A percentile compares a stretch with the other conserved stretches of the same genome.
These are phyloP conservation scores for Protea cynaroides DNA, from an alignment of 164 flowering plant genomes.

Conservation along the genomic window DNA sequence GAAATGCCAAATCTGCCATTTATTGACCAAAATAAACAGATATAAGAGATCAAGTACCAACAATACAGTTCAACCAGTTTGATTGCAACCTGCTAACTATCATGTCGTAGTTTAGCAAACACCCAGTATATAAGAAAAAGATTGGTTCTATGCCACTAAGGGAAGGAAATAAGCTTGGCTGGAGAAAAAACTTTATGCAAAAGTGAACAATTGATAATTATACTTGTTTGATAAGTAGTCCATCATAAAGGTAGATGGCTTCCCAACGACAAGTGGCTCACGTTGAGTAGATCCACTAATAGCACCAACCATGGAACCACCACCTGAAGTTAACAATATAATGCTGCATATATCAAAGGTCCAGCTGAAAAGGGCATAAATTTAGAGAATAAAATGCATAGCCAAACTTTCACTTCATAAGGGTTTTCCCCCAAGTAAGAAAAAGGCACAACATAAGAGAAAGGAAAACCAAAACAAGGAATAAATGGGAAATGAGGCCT, in stretches of 20 bases:
- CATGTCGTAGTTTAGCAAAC: not conserved
- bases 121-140: not conserved
- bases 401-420: too few species aligned
- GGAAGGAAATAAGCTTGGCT: not conserved
- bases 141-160: too few species aligned
- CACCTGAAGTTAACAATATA: conserved; percentile 48
- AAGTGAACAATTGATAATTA: not conserved
- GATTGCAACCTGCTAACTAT: not conserved
- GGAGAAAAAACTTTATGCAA: not conserved
- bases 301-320: conserved; percentile 98
- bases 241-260: conserved; percentile 99
- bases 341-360: not conserved
- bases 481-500: too few species aligned
- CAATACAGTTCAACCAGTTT: too few species aligned
- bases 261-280: conserved; percentile 92
- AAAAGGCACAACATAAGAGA: too few species aligned
- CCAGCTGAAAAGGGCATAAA: not conserved
- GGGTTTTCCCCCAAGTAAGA: too few species aligned
- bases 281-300: conserved; percentile 77
- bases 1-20: conserved; percentile 68
- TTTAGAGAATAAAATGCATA: too few species aligned
- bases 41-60: not conserved
- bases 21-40: conserved; percentile 8
- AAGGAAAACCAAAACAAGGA: too few species aligned
- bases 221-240: conserved; percentile 86